Conservation (phyloP, 116 monocot species). For the Cymodocea nodosa region DNA sequence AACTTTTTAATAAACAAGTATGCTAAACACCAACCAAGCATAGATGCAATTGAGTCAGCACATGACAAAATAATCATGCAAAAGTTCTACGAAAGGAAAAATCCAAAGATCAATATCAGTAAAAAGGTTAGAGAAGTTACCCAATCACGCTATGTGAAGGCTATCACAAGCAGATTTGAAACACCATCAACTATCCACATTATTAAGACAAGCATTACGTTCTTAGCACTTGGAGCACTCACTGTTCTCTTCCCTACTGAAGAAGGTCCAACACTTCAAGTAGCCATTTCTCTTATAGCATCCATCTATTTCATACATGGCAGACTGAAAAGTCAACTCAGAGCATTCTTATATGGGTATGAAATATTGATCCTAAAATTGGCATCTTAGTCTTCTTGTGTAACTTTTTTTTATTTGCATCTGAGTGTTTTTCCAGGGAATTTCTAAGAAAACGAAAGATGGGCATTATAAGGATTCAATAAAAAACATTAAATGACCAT, state of each 20-base stretch:
- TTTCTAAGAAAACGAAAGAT: too few relatives aligned
- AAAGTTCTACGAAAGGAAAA: constrained; percentile 72
- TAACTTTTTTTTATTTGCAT: too few relatives aligned
- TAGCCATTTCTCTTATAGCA: constrained; percentile 66
- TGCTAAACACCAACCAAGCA: constrained; percentile 70
- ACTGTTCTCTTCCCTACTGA: constrained; percentile 90
- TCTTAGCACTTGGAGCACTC: constrained; percentile 58
- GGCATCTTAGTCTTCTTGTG: too few relatives aligned
- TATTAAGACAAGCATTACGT: constrained; percentile 55
- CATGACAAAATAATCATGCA: constrained; percentile 95
- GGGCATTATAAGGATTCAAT: too few relatives aligned
- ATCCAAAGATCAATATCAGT: constrained; percentile 71
- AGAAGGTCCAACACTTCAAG: constrained; percentile 99
- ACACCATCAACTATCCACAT: constrained; percentile 47
- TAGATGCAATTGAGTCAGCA: constrained; percentile 95
- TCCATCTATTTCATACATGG: constrained; percentile 72
- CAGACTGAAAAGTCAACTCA: constrained; percentile 44
- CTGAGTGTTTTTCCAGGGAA: too few relatives aligned
- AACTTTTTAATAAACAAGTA: constrained; percentile 83
- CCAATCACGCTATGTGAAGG: constrained; percentile 54
- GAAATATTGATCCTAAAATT: not conserved
- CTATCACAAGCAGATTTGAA: constrained; percentile 71
- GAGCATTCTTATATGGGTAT: constrained; percentile 55
- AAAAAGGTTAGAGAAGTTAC: constrained; percentile 71
- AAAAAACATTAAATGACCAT: too few relatives aligned